Evolutionary conservation across 345 rosid species (phyloP).

Genomic region (Physaria fendleri): DNA sequence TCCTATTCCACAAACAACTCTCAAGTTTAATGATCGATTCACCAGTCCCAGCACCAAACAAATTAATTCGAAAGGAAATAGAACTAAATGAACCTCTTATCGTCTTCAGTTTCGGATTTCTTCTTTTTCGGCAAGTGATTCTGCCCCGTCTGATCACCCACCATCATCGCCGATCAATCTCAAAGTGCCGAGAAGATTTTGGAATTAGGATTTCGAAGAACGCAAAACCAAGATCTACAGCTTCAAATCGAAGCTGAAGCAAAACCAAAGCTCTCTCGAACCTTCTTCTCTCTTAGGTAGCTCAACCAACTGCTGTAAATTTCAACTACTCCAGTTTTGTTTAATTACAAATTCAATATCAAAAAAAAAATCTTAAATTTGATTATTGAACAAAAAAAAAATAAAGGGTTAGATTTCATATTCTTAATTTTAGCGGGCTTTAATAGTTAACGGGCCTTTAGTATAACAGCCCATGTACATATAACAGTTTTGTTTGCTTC

Average conservation of each 20-base stretch:
- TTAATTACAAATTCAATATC: no score
- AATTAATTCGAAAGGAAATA: background rate
- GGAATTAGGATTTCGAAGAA: background rate
- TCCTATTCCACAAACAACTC: constrained; percentile 40
- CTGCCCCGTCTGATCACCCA: constrained; percentile 15
- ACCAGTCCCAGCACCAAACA: background rate
- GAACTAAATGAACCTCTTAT: constrained; percentile 21
- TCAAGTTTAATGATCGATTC: background rate
- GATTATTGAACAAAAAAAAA: no score
- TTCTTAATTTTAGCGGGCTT: background rate
- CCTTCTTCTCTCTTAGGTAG: constrained; percentile 13
- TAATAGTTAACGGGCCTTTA: background rate
- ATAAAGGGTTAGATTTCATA: background rate
- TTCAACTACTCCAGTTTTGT: background rate
- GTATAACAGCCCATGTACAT: background rate
- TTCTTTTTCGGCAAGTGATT: constrained; percentile 27
- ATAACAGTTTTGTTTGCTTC: background rate
- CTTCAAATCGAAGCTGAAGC: constrained; percentile 9
- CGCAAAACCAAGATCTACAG: background rate
- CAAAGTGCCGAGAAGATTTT: background rate
- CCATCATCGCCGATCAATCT: constrained; percentile 22
- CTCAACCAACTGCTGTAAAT: constrained; percentile 15
- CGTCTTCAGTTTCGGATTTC: constrained; percentile 33
- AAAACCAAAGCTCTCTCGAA: background rate
- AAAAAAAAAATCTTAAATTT: no score